These are phyloP conservation scores for Podosphaera aphanis DNA, from an alignment of 2,329 filamentous ascomycete genomes.

Conservation along the genomic window DNA sequence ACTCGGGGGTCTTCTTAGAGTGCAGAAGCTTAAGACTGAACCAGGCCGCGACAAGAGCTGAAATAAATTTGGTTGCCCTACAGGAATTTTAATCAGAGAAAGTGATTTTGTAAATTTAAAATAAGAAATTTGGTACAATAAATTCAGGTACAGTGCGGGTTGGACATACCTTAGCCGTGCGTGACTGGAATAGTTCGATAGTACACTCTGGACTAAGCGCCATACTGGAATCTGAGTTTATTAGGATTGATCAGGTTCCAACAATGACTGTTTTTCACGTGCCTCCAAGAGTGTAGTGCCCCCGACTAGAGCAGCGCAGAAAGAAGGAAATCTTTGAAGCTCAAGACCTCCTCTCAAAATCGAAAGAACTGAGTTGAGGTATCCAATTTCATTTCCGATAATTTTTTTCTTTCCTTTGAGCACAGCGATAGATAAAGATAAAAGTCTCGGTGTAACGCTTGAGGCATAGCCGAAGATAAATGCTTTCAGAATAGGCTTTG, in stretches of 20 bases:
- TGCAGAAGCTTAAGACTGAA: constrained; percentile 32
- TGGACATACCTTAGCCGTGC: constrained; percentile 4
- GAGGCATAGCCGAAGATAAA: constrained; percentile 38
- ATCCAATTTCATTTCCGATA: constrained; percentile 10
- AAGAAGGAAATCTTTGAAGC: constrained; percentile 33
- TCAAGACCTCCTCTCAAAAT: constrained; percentile 29
- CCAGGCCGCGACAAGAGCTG: constrained; percentile 34
- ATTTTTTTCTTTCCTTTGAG: constrained; percentile 17
- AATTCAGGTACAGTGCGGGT: background rate
- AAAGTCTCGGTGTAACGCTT: constrained; percentile 29
- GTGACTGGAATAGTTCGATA: constrained; percentile 2
- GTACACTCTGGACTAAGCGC: constrained; percentile 11
- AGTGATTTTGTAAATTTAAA: background rate
- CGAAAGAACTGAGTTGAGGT: constrained; percentile 15
- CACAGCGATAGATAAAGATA: constrained; percentile 29
- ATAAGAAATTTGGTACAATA: background rate
- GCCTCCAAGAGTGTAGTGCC: constrained; percentile 38
- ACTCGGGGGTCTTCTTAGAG: constrained; percentile 24
- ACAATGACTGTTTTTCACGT: constrained; percentile 10
- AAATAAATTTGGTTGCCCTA: constrained; percentile 32
- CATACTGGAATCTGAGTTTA: constrained; percentile 15
- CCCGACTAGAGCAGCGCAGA: constrained; percentile 36
- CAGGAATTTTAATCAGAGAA: background rate
- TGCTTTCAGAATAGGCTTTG: constrained; percentile 33
- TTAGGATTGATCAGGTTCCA: background rate